Evolutionary conservation across 225 moss, liverwort and hornwort genomes (phyloP).

Genomic region (Sphagnum tenellum): DNA sequence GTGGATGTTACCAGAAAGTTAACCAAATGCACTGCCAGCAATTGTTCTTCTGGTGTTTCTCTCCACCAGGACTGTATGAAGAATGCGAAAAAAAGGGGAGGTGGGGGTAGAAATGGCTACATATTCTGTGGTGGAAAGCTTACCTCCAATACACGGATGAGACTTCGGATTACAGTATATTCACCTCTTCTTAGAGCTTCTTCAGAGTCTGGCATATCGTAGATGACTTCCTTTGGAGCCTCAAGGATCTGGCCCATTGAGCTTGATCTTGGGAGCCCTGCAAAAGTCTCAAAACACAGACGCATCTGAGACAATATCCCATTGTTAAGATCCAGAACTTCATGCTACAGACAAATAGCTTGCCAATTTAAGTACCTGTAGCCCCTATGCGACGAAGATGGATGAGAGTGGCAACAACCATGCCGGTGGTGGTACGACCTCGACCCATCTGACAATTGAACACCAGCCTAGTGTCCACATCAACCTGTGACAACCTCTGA

Average conservation of each 20-base stretch:
- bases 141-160: conserved; percentile 95
- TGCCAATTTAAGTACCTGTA: conserved; percentile 37
- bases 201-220: conserved; percentile 77
- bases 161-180: conserved; percentile 95
- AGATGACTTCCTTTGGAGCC: conserved; percentile 58
- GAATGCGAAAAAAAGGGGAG: too few relatives aligned
- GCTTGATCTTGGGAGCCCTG: conserved; percentile 89
- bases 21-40: too few relatives aligned
- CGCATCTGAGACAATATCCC: too few relatives aligned
- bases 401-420: conserved; percentile 97
- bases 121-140: not conserved
- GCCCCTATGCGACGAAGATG: conserved; percentile 79
- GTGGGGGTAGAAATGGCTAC: too few relatives aligned
- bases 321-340: too few relatives aligned
- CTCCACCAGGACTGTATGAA: too few relatives aligned
- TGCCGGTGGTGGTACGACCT: conserved; percentile 98
- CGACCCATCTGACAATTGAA: conserved; percentile 99
- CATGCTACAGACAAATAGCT: too few relatives aligned
- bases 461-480: conserved; percentile 68
- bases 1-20: too few relatives aligned
- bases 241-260: conserved; percentile 96
- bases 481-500: conserved; percentile 88
- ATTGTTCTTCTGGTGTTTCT: too few relatives aligned
- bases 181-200: conserved; percentile 96
- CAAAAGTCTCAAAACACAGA: not conserved